Evolutionary conservation across 257 asterid genomes (phyloP).

Genomic region (Cordia subcordata): DNA sequence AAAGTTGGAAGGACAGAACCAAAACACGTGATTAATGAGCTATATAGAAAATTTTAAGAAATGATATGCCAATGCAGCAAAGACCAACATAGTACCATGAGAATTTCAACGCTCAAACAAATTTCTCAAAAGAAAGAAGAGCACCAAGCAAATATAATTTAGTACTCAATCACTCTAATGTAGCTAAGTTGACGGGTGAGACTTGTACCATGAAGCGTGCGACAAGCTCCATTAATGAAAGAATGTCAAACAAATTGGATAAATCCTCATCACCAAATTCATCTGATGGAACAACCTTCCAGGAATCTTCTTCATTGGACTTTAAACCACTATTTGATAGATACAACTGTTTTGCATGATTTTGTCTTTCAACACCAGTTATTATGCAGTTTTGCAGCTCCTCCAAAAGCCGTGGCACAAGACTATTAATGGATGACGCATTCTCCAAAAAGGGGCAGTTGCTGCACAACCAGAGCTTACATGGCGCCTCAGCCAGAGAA

Average conservation of each 20-base stretch:
- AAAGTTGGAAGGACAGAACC: too few species aligned
- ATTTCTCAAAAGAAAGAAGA: not conserved
- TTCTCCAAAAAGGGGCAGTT: slow-evolving; percentile 67
- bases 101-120: not conserved
- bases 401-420: slow-evolving; percentile 51
- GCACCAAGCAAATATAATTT: not conserved
- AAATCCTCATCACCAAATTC: slow-evolving; percentile 24
- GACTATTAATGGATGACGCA: slow-evolving; percentile 46
- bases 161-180: not conserved
- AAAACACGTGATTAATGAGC: too few species aligned
- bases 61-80: too few species aligned
- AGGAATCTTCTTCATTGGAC: slow-evolving; percentile 18
- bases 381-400: slow-evolving; percentile 43
- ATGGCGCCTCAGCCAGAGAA: slow-evolving; percentile 22
- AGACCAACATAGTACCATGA: not conserved
- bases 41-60: too few species aligned
- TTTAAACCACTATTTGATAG: slow-evolving; percentile 14
- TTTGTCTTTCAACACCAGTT: slow-evolving; percentile 28
- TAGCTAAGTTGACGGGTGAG: slow-evolving; percentile 2
- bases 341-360: slow-evolving; percentile 22
- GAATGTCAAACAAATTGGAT: slow-evolving; percentile 41
- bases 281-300: slow-evolving; percentile 18
- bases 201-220: slow-evolving; percentile 71
- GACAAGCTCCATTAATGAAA: slow-evolving; percentile 67
- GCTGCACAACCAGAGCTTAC: slow-evolving; percentile 34